Evolutionary conservation across 805 yeast genomes (phyloP), one percentile per base, ranked within the genome.

Genomic region (Ogataea pilisensis): DNA sequence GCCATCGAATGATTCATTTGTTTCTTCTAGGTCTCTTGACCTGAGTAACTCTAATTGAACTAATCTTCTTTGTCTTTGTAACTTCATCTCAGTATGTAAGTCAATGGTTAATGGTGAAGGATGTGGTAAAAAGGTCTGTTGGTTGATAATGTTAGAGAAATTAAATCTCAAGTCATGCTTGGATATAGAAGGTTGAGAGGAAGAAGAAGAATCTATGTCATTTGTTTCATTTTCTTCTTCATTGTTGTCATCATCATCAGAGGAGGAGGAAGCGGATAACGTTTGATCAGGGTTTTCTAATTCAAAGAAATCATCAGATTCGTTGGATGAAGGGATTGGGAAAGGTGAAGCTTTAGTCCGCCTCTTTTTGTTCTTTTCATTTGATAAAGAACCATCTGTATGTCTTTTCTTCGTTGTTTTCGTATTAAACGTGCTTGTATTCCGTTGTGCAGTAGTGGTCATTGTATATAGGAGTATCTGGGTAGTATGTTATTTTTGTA

Each of bases 1-100:
- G 9, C 41, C n/a, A 34, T 30, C 2, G 34, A 35, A 21, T 26
- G 27, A 21, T 19, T 38, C 34, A 27, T 37, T 16, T 18, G 21
- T 27, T 5, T 44, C 46, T 5, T 44, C 49, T 22, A 46, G 24
- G 32, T 53, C 57, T 13, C 43, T 41, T 12, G 43, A 44, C 22
- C 49, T 45, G 22, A 50, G 36, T 14, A 55, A 43, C 18, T 54
- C 63, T 27, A 59, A 36, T 35, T 59, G 58, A 12, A 59, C 45
- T 24, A 59, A 44, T 34, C 63, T 42, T 37, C 54, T 53, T 34
- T 59, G 64, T 35, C 63, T 54, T 41, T 58, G 63, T 14, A 59
- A 46, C 36, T 56, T 59, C 60, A 59, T 55, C 34, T 57, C 60
- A 25, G 53, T 45, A 40, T 53, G 48, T 3, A 55, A 26, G 35